phyloP scores from a whole-genome alignment of 495 filamentous ascomycete genomes.

The Cryomyces antarcticus region DNA sequence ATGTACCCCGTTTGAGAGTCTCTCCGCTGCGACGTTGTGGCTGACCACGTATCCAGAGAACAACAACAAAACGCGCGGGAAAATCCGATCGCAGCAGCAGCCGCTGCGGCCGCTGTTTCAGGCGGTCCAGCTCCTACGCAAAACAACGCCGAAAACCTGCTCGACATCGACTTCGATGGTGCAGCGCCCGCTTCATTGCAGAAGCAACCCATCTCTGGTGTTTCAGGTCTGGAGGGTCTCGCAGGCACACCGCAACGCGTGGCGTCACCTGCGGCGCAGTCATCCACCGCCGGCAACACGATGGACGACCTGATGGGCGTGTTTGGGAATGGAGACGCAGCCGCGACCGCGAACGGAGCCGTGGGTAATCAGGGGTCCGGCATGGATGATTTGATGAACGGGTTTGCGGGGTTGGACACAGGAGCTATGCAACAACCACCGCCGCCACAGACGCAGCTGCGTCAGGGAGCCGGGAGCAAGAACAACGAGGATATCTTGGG shows the following conservation, averaged over 20 bases:
- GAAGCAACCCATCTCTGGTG: conserved; percentile 37
- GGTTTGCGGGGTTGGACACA: conserved; percentile 61
- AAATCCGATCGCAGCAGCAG: conserved; percentile 78
- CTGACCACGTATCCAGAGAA: conserved; percentile 28
- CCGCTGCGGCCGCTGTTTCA: conserved; percentile 46
- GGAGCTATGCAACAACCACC: conserved; percentile 32
- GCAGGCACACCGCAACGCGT: conserved; percentile 66
- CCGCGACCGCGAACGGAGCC: conserved; percentile 1
- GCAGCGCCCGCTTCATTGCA: conserved; percentile 76
- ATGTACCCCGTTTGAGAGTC: conserved; percentile 12
- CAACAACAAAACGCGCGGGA: conserved; percentile 79
- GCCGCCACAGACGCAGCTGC: conserved; percentile 30
- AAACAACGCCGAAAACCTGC: conserved; percentile 77
- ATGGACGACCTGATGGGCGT: conserved; percentile 85
- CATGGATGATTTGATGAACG: conserved; percentile 44
- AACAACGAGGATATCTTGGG: conserved; percentile 79
- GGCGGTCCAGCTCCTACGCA: conserved; percentile 32
- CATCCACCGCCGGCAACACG: conserved; percentile 28
- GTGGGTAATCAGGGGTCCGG: too few relatives aligned
- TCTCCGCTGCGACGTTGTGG: not conserved
- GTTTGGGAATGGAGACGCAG: conserved; percentile 28
- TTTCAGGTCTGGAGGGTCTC: conserved; percentile 51
- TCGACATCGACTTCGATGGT: conserved; percentile 97
- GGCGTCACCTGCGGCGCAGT: conserved; percentile 33
- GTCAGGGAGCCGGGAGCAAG: conserved; percentile 22